These are phyloP conservation scores for Pseudotsuga menziesii DNA, from an alignment of 75 land plant genomes.

Conservation along the genomic window DNA sequence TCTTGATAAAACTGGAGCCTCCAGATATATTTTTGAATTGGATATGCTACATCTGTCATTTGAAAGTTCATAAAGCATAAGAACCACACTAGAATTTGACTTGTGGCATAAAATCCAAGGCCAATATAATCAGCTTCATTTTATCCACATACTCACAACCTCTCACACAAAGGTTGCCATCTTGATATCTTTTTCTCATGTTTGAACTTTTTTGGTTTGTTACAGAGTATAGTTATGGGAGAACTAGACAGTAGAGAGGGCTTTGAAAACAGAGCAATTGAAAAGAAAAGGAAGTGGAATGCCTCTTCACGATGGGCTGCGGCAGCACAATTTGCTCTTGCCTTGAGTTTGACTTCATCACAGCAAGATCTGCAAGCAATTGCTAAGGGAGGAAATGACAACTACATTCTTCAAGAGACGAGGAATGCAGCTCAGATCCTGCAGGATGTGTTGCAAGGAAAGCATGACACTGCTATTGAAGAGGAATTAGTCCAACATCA, in stretches of 20 bases:
- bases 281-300: constrained; percentile 62
- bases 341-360: constrained; percentile 70
- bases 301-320: constrained; percentile 88
- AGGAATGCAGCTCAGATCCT: constrained; percentile 71
- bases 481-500: constrained; percentile 45
- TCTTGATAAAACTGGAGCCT: too few species aligned
- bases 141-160: not conserved
- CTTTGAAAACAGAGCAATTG: constrained; percentile 22
- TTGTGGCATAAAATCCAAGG: not conserved
- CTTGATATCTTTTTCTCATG: not conserved
- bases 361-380: constrained; percentile 51
- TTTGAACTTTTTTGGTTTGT: not conserved
- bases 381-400: constrained; percentile 38
- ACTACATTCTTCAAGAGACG: constrained; percentile 62
- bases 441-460: constrained; percentile 71
- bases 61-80: not conserved
- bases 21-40: too few species aligned
- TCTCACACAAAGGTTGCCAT: too few species aligned
- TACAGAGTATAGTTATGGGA: constrained; percentile 47
- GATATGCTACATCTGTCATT: not conserved
- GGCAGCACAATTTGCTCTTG: constrained; percentile 88
- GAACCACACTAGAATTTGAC: not conserved
- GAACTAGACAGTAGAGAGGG: constrained; percentile 37
- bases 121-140: not conserved
- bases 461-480: constrained; percentile 60